Base-by-base conservation (phyloP, 208 protist genomes). In the Angomonas deanei region DNA sequence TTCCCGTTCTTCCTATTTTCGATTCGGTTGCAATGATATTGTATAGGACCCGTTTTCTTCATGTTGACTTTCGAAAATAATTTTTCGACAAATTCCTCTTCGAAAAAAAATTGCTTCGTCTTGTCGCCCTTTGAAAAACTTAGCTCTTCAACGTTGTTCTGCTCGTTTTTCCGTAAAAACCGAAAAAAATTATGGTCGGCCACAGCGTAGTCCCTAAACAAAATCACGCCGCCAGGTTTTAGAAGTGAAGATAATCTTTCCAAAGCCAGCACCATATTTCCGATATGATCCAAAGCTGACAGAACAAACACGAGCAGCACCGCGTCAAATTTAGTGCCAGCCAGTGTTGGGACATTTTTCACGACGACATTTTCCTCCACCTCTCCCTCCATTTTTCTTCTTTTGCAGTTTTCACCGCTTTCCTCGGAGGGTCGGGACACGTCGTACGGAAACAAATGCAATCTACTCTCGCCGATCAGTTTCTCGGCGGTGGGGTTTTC, bases 241-340 rank as follows among this genome's bases (percentile, higher is more conserved):
- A 95, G 24, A 19, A 82, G 58, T 2, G 33, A 33, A 26, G 27
- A 57, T 33, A 92, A 56, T 28, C 84, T 53, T 21, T 61, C 64
- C 21, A 95, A 21, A 1, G 80, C 74, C 15, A 63, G 53, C 0
- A 83, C 1, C 88, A 95, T 95, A 11, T 61, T 61, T n/a, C 77
- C 48, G 0, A 86, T 53, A 10, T 68, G 68, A 3, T 80, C 81
- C 0, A 95, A 34, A 0, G 88, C 86, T 31, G 76, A 89, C 24
- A 95, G 70, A 15, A 95, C 88, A 82, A 95, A 95, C 10, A 95
- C 65, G 23, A 95, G 71, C 13, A 92, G 58, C 0, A 91, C 60
- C 0, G 63, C 74, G 48, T 92, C 80, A 21, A 76, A 86, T 34
- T 59, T 67, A 11, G 66, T 32, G 10, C 49, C 4, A 28, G 13